Evolutionary conservation across 2,329 filamentous ascomycete genomes (phyloP), one percentile per base, ranked within the genome.

Genomic region (Aspergillus brasiliensis): DNA sequence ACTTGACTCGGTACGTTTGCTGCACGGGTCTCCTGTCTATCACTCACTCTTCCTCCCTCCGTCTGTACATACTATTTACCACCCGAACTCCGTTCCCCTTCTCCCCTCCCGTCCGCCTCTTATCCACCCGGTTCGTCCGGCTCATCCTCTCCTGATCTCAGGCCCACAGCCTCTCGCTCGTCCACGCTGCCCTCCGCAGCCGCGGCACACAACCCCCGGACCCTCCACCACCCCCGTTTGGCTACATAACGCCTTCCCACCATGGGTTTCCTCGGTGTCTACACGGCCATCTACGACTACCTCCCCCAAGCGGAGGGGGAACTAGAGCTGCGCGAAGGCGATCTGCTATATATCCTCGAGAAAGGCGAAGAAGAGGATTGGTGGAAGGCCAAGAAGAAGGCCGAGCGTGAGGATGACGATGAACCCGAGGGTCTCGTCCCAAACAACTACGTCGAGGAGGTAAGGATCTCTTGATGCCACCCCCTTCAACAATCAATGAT

Each of bases 341-440:
- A 97, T 78, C 75, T 97, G 64, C 86, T 98, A 61, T 97, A 93
- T 77, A 84, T 97, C 59, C 80, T 96, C 59, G 91, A 96, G 70
- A 96, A 96, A 80, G 90, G 87, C 65, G 75, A 79, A 53, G 88
- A 91, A 15, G 89, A 90, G 75, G 87, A 92, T 74, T 98, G 95
- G 95, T 98, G 95, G 95, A 95, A 89, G 77, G 92, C 91, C 51
- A 97, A 96, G 83, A 97, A 96, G 83, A 91, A 89, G 80, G 92
- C 92, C 65, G 86, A 85, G 31, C 84, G 82, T 25, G 91, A 93
- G 38, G 92, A 96, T 46, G 92, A 96, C 44, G 93, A 97, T 46
- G 93, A 97, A 78, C 93, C 93, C 3, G 87, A 92, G 68, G 93
- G 93, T 61, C 79, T 97, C 73, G 88, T 99, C 61, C 95, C 95